These are phyloP conservation scores for Leptosphaerulina australis DNA, from an alignment of 2,329 filamentous ascomycete species.

Conservation along the genomic window DNA sequence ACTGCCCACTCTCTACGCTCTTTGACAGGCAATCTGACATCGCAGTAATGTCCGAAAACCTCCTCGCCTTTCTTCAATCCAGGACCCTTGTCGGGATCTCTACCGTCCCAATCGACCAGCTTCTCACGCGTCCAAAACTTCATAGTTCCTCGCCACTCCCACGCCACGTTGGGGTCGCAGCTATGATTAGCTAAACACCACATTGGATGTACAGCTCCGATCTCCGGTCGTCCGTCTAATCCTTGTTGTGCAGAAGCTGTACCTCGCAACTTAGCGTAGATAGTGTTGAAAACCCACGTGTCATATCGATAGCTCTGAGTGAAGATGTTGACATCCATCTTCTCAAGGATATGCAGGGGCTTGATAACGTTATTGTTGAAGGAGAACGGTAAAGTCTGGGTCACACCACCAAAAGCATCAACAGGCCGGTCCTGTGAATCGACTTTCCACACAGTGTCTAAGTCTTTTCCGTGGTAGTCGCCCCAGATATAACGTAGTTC, in stretches of 20 bases:
- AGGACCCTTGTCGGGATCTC: conserved; percentile 45
- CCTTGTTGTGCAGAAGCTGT: conserved; percentile 81
- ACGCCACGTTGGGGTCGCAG: conserved; percentile 91
- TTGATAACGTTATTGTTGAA: conserved; percentile 77
- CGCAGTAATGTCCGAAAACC: conserved; percentile 93
- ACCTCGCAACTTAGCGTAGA: conserved; percentile 88
- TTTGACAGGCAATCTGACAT: conserved; percentile 76
- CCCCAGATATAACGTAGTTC: conserved; percentile 71
- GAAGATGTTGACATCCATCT: conserved; percentile 83
- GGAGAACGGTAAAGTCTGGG: conserved; percentile 74
- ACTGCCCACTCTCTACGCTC: conserved; percentile 86
- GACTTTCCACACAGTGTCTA: conserved; percentile 30
- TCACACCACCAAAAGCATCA: conserved; percentile 37
- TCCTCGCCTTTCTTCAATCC: conserved; percentile 82
- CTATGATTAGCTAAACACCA: conserved; percentile 98
- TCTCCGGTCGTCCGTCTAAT: conserved; percentile 81
- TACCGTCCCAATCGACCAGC: conserved; percentile 58
- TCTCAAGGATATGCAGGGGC: conserved; percentile 78
- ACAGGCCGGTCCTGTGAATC: conserved; percentile 19
- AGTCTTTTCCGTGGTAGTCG: conserved; percentile 56
- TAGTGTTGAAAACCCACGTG: conserved; percentile 85
- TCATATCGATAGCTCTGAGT: conserved; percentile 63
- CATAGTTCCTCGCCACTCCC: conserved; percentile 89
- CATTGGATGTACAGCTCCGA: conserved; percentile 90
- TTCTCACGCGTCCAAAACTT: conserved; percentile 68